A percentile compares a stretch with the other conserved stretches of the same genome.
phyloP scores from a whole-genome alignment of 371 early-diverging fungal genomes.

The Saksenaea oblongispora region DNA sequence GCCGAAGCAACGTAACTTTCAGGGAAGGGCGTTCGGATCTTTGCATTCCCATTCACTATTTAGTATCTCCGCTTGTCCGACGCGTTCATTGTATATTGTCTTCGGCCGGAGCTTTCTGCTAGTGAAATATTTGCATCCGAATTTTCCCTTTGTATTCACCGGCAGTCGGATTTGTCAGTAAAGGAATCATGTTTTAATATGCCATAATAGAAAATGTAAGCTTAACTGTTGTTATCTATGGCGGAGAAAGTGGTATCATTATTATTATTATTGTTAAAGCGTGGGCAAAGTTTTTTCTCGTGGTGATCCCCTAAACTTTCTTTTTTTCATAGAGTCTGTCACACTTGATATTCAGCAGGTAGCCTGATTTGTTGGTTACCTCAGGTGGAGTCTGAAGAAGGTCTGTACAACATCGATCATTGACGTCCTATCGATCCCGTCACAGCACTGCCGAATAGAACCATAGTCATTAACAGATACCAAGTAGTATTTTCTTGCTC shows the following conservation, averaged over 20 bases:
- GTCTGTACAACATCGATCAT: neutral
- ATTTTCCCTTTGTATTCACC: neutral
- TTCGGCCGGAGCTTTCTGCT: neutral
- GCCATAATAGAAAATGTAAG: neutral
- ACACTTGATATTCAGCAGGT: neutral
- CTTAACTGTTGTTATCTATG: neutral
- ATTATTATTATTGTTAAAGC: too few species aligned
- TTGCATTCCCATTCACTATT: too few species aligned
- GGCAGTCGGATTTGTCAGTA: neutral
- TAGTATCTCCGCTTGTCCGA: neutral
- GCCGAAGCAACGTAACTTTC: too few species aligned
- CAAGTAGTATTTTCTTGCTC: neutral
- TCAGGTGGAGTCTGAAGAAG: neutral
- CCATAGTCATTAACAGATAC: neutral
- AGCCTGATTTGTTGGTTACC: neutral
- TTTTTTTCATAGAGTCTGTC: neutral
- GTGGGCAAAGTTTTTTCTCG: neutral
- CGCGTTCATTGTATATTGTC: neutral
- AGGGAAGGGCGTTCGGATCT: too few species aligned
- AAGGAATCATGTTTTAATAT: neutral
- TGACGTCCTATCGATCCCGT: neutral
- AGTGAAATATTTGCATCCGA: neutral
- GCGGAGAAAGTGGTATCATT: neutral
- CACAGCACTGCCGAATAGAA: neutral
- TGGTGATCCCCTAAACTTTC: neutral